A percentile compares a stretch with the other conserved stretches of the same genome.
These are phyloP conservation scores for Magnaporthiopsis incrustans DNA, from an alignment of 2,329 filamentous ascomycete genomes.

Conservation along the genomic window DNA sequence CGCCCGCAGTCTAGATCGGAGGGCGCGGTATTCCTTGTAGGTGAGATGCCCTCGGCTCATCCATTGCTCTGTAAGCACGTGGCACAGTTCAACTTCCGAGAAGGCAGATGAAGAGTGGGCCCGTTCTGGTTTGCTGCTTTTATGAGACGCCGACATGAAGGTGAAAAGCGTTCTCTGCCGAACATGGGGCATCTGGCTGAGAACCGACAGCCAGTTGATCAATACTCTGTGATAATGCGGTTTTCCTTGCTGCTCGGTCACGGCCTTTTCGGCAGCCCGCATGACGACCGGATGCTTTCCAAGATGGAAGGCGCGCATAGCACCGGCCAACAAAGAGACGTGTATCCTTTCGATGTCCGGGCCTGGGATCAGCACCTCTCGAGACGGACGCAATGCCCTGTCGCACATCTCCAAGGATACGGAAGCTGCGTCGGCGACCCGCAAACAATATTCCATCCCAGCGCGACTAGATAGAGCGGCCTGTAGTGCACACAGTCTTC, in stretches of 20 bases:
- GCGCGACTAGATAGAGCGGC: too few species aligned
- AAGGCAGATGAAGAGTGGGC: constrained; percentile 6
- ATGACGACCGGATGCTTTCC: too few species aligned
- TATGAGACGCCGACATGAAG: constrained; percentile 10
- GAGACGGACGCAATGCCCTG: background rate
- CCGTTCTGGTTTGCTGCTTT: background rate
- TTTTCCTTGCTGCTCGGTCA: too few species aligned
- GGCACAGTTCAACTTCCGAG: constrained; percentile 16
- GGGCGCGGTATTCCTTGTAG: background rate
- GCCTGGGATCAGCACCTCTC: too few species aligned
- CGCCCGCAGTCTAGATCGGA: background rate
- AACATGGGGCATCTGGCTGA: constrained; percentile 14
- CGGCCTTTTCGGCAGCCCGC: too few species aligned
- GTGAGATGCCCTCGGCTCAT: constrained; percentile 19
- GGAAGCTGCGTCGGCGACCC: background rate
- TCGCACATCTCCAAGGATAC: background rate
- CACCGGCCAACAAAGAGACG: too few species aligned
- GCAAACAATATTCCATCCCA: too few species aligned
- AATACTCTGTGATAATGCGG: background rate
- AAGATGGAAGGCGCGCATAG: too few species aligned
- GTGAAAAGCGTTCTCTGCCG: constrained; percentile 12
- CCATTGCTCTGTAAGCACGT: constrained; percentile 23
- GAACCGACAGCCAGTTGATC: constrained; percentile 12
- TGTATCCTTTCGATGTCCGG: too few species aligned
- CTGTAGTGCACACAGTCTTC: too few species aligned